A percentile compares a stretch with the other conserved stretches of the same genome.
Conservation (phyloP, 371 early-diverging fungal genomes). For the Mucor mucedo region DNA sequence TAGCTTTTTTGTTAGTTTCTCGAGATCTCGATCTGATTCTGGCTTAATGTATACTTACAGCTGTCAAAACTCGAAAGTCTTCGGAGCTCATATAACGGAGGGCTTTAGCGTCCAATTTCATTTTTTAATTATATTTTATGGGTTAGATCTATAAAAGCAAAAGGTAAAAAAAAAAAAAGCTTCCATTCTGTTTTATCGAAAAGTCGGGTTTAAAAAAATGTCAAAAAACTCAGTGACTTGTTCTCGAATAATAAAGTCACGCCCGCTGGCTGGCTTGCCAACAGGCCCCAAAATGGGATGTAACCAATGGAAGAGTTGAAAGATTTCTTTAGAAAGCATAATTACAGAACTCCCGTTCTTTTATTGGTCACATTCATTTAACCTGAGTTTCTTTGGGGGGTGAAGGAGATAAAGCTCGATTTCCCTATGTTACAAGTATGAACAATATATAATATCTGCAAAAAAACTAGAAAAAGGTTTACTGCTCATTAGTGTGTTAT, state of each 20-base stretch:
- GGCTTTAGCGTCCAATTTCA: constrained; percentile 95
- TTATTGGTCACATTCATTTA: no score
- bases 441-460: no score
- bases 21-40: not conserved
- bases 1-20: not conserved
- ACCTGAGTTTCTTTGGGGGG: no score
- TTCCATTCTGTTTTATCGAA: not conserved
- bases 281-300: no score
- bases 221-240: not conserved
- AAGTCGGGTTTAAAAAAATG: not conserved
- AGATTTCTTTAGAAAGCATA: no score
- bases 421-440: no score
- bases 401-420: no score
- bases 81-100: constrained; percentile 92
- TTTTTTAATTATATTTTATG: constrained; percentile 38
- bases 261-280: no score
- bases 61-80: constrained; percentile 95
- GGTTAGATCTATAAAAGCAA: not conserved
- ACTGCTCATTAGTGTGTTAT: no score
- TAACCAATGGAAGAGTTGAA: no score
- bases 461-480: no score
- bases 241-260: not conserved
- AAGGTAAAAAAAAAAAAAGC: not conserved
- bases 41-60: constrained; percentile 59
- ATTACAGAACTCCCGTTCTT: no score